Base-by-base conservation (phyloP, 768 basidiomycete genomes). In the Vishniacozyma victoriae region DNA sequence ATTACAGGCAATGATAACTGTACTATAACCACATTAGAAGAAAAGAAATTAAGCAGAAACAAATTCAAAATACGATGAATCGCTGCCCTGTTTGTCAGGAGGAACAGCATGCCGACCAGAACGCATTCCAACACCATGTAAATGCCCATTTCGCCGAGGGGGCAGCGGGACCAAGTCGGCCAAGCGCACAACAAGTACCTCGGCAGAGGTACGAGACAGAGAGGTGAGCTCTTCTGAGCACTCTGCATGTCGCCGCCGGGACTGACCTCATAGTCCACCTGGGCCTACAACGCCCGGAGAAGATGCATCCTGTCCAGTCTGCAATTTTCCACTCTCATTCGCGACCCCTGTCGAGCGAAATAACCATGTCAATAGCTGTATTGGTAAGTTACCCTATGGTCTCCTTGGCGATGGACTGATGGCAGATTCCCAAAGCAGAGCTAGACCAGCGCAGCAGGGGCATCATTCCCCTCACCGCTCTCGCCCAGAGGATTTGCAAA, bases 91-190 rank as follows among this genome's bases (percentile, higher is more conserved):
- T 67, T 11, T 64, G 65, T 23, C 35, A 25, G 3, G 35, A 59
- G 29, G 36, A 35, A 4, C 44, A 53, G 23, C 33, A 61, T 40
- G 57, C 57, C 4, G 62, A 64, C 46, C 35, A 52, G 16, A 26
- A 22, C 1, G 62, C 62, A 3, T 64, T 64, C 50, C 33, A 48
- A 4, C 49, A 60, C 35, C 67, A 69, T 50, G 62, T 69, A 24
- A 64, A 66, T 54, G 18, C 44, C 13, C 67, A 69, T 39, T 66
- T 66, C 40, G 61, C 57, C 15, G 47, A 40, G 13, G 48, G 40
- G 20, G 22, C 44, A 39, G 23, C 44, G 13, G 37, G 18, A 43
- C 24, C 14, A 14, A n/a, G n/a, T n/a, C n/a, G n/a, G n/a, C n/a
- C n/a, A n/a, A n/a, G n/a, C n/a, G n/a, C n/a, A n/a, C n/a, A n/a